Evolutionary conservation across 495 filamentous ascomycete species (phyloP), one percentile per base, ranked within the genome.

Genomic region (Lepidopterella palustris): DNA sequence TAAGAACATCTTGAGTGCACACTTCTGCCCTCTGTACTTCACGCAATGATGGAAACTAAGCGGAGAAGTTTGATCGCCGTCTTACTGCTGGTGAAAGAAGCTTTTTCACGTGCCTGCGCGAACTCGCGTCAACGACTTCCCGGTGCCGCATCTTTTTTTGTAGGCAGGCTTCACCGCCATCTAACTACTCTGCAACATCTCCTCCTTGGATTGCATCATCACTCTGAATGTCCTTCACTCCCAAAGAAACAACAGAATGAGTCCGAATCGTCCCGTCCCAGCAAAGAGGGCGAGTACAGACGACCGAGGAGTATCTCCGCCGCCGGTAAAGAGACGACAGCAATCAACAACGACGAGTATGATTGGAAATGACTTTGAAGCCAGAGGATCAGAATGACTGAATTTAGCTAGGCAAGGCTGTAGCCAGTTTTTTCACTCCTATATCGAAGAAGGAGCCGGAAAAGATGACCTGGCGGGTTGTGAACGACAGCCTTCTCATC

Each of bases 391-490:
- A 48, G 20, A 61, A 15, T 61, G 32, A 53, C 42, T 58, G 49
- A 42, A 4, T 23, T 53, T 13, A 20, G 25, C 21, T 50, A 78
- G 76, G 89, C 78, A 90, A 77, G 71, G 64, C 85, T 0, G 84
- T 95, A 9, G 79, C 86, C 11, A 89, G 79, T 32, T 99, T 99
- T 74, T 97, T 99, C 76, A 96, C 85, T 0, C 91, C 93, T 0
- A 69, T 79, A 0, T 96, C 90, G 4, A 80, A 96, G 68, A 97
- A 96, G 73, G 82, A 86, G 48, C 90, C 88, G 4, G 86, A 90
- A 28, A 83, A 80, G 32, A 82, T 87, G 26, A 79, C 73, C n/a
- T 97, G 95, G 90, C 76, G 79, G 25, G 77, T 82, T 31, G 65
- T 87, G 9, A 84, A 81, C 61, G 84, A 78, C 10, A 90, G 84